These are phyloP conservation scores for Quercus agrifolia DNA, from an alignment of 306 rosid species.

Conservation along the genomic window DNA sequence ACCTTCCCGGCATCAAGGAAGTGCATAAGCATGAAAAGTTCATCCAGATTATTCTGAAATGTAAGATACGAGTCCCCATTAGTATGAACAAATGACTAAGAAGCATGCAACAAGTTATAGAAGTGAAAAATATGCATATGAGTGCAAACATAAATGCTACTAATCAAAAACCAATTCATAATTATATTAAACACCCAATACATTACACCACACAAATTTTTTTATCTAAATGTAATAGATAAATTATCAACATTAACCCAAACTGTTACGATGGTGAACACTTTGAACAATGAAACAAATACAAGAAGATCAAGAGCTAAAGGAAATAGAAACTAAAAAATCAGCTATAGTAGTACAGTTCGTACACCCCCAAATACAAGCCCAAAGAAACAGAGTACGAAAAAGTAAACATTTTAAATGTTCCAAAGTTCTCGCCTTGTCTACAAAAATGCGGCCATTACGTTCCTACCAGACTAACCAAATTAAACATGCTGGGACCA, in stretches of 20 bases:
- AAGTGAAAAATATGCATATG: conserved; percentile 4
- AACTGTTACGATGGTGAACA: neutral
- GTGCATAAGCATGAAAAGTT: conserved; percentile 99
- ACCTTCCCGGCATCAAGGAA: conserved; percentile 99
- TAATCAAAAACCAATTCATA: conserved; percentile 1
- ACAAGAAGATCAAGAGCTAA: no score
- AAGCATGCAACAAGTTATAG: conserved; percentile 7
- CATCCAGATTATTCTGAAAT: conserved; percentile 94
- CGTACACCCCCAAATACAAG: no score
- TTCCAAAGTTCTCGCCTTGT: no score
- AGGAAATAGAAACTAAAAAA: no score
- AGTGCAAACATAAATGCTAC: neutral
- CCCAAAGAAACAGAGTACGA: no score
- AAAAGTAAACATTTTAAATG: no score
- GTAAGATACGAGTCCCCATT: conserved; percentile 26
- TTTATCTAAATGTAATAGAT: neutral
- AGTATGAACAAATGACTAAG: conserved; percentile 21
- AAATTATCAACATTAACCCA: neutral
- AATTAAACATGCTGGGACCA: no score
- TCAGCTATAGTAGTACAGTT: no score
- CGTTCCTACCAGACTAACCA: no score
- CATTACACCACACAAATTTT: neutral
- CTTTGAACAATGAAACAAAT: no score
- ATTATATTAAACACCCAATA: neutral
- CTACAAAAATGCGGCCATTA: no score